These are phyloP conservation scores for Clarkia xantiana DNA, from an alignment of 345 rosid species.

Conservation along the genomic window DNA sequence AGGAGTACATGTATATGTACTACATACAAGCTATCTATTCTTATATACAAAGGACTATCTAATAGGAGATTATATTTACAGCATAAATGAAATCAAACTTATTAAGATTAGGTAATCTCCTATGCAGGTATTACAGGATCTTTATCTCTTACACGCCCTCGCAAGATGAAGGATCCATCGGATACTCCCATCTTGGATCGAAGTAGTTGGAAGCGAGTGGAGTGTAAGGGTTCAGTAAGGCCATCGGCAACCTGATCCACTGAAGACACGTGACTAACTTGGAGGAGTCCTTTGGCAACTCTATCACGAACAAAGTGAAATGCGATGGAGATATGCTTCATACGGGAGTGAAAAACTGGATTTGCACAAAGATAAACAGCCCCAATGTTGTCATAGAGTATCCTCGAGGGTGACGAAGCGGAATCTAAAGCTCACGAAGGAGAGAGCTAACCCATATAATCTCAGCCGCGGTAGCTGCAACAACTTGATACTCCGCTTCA, in stretches of 20 bases:
- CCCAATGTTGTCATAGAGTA: not conserved
- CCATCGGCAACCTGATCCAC: not conserved
- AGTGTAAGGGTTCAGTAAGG: not conserved
- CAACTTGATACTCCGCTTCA: not conserved
- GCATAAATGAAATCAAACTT: no score
- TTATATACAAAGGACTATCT: no score
- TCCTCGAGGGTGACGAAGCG: not conserved
- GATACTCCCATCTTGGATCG: no score
- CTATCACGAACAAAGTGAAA: not conserved
- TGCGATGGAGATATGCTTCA: not conserved
- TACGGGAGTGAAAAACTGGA: slow-evolving; percentile 1
- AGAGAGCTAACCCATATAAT: not conserved
- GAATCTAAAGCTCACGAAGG: no score
- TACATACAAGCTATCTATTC: no score
- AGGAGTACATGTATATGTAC: no score
- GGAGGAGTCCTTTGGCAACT: not conserved
- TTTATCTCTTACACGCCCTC: no score
- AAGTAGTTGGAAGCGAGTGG: not conserved
- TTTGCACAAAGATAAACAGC: not conserved
- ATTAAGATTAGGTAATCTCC: no score
- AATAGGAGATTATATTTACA: no score
- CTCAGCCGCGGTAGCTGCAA: not conserved
- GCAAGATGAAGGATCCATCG: no score
- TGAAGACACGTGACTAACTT: not conserved
- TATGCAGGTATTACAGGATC: no score